Base-by-base conservation (phyloP, 2,329 filamentous ascomycete species). In the Phyllosticta ampelicida region DNA sequence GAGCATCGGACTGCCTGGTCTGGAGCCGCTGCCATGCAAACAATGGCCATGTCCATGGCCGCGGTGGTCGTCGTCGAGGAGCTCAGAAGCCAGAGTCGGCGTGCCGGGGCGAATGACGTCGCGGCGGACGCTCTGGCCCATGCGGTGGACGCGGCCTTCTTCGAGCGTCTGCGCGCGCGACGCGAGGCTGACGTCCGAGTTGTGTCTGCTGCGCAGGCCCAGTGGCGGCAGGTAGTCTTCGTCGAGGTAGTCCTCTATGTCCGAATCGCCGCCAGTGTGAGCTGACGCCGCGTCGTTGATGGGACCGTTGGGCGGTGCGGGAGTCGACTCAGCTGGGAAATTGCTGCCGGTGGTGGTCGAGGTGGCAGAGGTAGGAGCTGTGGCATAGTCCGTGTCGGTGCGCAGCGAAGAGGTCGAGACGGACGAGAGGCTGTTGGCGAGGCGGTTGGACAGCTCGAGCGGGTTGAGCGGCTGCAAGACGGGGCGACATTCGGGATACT, bases 401-500 rank as follows among this genome's bases (percentile, higher is more conserved):
- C 61, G 9, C 67, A 65, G 1, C 1, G 51, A 53, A 11, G 51
- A 30, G 3, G 20, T 28, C 65, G 67, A 3, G 69, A 48, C 68
- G 58, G 68, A 71, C 56, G 65, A 62, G 0, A 63, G 63, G 3
- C 70, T 72, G 20, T 63, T 63, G 9, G 63, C 62, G 1, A 70
- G 71, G 8, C 62, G 63, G 9, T 62, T 60, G 13, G 71, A 67
- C 23, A 55, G 56, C 29, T 58, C 58, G 36, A 56, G 58, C 48
- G 54, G n/a, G 26, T 64, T 63, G 60, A 60, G 6, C 62, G 28
- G 62, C 65, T 30, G 18, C 18, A 68, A 66, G 16, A 68, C 64
- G 49, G 83, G 77, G 36, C 89, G 84, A 0, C 89, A 95, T 68
- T 97, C 92, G 0, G 94, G 94, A 66, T 90, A 97, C 71, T 97